phyloP scores from a whole-genome alignment of 2,329 filamentous ascomycete species.

The Pyrenochaeta sp. region DNA sequence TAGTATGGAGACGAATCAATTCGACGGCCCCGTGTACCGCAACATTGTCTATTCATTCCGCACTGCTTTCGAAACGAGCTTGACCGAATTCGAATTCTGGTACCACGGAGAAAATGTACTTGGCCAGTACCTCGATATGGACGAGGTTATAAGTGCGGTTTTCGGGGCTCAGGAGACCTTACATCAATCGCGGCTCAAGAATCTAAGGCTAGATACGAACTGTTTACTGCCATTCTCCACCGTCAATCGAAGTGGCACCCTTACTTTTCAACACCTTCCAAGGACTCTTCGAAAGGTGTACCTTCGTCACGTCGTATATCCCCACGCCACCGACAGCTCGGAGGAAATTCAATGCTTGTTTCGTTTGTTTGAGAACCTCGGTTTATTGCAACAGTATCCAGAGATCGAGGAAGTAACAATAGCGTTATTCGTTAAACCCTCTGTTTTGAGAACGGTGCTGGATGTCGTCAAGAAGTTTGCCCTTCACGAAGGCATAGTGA shows the following conservation, averaged over 20 bases:
- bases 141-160: not conserved
- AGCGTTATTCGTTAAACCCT: not conserved
- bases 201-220: conserved; percentile 13
- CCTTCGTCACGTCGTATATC: conserved; percentile 7
- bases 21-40: conserved; percentile 7
- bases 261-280: conserved; percentile 2
- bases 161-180: conserved; percentile 8
- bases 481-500: not conserved
- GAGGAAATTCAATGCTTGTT: not conserved
- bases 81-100: conserved; percentile 8
- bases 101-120: conserved; percentile 3
- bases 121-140: conserved; percentile 1
- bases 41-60: conserved; percentile 10
- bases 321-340: not conserved
- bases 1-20: not conserved
- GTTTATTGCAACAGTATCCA: not conserved
- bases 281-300: conserved; percentile 11
- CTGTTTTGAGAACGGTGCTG: not conserved
- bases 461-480: not conserved
- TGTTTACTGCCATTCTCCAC: conserved; percentile 7
- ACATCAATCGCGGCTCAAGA: conserved; percentile 8
- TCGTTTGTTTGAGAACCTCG: not conserved
- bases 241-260: not conserved
- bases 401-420: not conserved
- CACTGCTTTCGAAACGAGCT: conserved; percentile 10